Evolutionary conservation across 2,329 filamentous ascomycete species (phyloP).

Genomic region (Fusarium oligoseptatum): DNA sequence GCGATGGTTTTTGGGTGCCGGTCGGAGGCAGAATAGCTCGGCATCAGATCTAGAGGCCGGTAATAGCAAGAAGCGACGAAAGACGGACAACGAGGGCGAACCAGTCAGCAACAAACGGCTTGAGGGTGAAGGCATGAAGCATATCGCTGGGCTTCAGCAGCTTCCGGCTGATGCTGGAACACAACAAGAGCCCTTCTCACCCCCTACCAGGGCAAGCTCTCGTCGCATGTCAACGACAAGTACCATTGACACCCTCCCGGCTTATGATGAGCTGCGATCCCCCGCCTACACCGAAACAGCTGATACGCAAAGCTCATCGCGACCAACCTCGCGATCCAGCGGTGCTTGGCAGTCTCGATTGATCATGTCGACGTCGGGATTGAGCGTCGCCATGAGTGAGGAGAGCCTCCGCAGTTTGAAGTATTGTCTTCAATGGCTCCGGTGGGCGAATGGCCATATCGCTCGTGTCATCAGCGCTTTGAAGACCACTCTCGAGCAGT

Average conservation of each 20-base stretch:
- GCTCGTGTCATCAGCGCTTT: slow-evolving; percentile 80
- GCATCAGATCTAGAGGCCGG: slow-evolving; percentile 62
- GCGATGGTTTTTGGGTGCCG: slow-evolving; percentile 81
- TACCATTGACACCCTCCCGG: slow-evolving; percentile 81
- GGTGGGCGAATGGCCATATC: slow-evolving; percentile 85
- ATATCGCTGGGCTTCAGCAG: slow-evolving; percentile 39
- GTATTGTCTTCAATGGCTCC: slow-evolving; percentile 85
- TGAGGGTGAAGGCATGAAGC: slow-evolving; percentile 47
- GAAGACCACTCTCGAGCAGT: slow-evolving; percentile 83
- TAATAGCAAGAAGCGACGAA: slow-evolving; percentile 69
- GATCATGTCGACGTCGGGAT: slow-evolving; percentile 89
- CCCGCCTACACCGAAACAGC: slow-evolving; percentile 78
- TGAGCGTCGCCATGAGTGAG: slow-evolving; percentile 92
- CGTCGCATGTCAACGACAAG: slow-evolving; percentile 75
- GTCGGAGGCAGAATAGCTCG: slow-evolving; percentile 64
- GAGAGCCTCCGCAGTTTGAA: slow-evolving; percentile 87
- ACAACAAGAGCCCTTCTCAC: slow-evolving; percentile 46
- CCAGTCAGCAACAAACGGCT: slow-evolving; percentile 47
- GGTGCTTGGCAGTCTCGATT: slow-evolving; percentile 82
- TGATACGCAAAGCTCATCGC: slow-evolving; percentile 49
- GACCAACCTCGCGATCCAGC: slow-evolving; percentile 48
- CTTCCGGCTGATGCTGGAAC: slow-evolving; percentile 24
- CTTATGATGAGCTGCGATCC: slow-evolving; percentile 84
- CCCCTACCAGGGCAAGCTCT: slow-evolving; percentile 49
- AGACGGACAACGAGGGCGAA: slow-evolving; percentile 61